Percentiles rank a stretch among this genome's conserved stretches.
Evolutionary conservation across 352 stramenopile genomes (phyloP).

Genomic region (Globisporangium paddicum): DNA sequence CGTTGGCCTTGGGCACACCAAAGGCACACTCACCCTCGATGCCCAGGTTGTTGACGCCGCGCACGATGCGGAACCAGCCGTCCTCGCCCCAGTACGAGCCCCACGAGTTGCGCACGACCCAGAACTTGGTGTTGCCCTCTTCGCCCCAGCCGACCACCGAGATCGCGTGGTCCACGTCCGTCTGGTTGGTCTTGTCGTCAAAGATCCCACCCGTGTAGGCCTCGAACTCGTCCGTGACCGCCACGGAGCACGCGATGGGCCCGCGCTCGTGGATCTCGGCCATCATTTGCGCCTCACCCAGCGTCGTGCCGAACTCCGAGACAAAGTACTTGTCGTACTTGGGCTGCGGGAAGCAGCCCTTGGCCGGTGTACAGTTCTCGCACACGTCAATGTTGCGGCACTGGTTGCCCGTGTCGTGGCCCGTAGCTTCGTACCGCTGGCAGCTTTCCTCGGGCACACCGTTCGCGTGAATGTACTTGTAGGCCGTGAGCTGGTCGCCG

Average conservation of each 20-base stretch:
- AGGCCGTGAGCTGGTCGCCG: conserved; percentile 89
- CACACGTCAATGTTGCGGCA: conserved; percentile 90
- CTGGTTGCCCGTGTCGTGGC: conserved; percentile 86
- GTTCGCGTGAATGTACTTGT: conserved; percentile 90
- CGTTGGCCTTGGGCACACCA: conserved; percentile 79
- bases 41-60: conserved; percentile 90
- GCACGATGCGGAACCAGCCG: conserved; percentile 93
- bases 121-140: conserved; percentile 87
- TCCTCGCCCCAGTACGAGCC: conserved; percentile 94
- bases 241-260: conserved; percentile 92
- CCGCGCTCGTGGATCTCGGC: conserved; percentile 95
- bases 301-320: conserved; percentile 91
- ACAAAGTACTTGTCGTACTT: conserved; percentile 95
- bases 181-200: conserved; percentile 83
- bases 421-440: conserved; percentile 91
- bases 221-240: conserved; percentile 84
- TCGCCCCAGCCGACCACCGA: conserved; percentile 95
- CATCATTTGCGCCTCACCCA: conserved; percentile 93
- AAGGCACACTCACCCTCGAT: conserved; percentile 94
- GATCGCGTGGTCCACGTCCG: conserved; percentile 88
- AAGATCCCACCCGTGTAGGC: conserved; percentile 94
- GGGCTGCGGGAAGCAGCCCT: conserved; percentile 86
- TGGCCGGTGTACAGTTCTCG: conserved; percentile 85
- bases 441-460: conserved; percentile 94
- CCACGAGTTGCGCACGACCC: conserved; percentile 96